phyloP scores from a whole-genome alignment of 2,329 filamentous ascomycete genomes.

The Thelonectria blattea region DNA sequence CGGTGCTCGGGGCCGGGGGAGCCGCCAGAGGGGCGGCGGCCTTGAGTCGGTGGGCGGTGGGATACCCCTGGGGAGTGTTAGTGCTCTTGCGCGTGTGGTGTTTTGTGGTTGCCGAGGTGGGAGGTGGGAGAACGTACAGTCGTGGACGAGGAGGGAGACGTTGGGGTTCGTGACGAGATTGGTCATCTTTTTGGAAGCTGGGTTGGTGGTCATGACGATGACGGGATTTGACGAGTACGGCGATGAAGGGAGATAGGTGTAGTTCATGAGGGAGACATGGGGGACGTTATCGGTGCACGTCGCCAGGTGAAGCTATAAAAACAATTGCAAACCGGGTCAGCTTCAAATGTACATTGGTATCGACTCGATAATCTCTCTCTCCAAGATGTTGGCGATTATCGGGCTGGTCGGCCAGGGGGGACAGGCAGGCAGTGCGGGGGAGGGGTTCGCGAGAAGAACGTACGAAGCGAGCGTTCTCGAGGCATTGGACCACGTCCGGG shows the following conservation, averaged over 20 bases:
- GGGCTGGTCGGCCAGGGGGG: slow-evolving; percentile 17
- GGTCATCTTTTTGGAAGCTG: slow-evolving; percentile 76
- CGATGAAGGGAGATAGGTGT: slow-evolving; percentile 89
- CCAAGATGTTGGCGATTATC: neutral
- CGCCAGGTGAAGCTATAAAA: slow-evolving; percentile 83
- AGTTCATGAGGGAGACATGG: slow-evolving; percentile 98
- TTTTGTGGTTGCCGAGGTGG: neutral
- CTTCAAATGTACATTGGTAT: neutral
- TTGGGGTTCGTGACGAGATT: slow-evolving; percentile 85
- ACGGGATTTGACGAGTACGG: slow-evolving; percentile 74
- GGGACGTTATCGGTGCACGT: slow-evolving; percentile 84
- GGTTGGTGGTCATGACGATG: slow-evolving; percentile 93
- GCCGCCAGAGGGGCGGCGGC: slow-evolving; percentile 62
- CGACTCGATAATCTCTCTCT: no score
- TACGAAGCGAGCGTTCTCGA: slow-evolving; percentile 95
- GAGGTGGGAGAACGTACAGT: slow-evolving; percentile 59
- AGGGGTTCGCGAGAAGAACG: slow-evolving; percentile 38
- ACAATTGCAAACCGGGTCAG: slow-evolving; percentile 14
- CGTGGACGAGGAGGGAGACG: slow-evolving; percentile 94
- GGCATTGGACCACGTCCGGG: slow-evolving; percentile 83
- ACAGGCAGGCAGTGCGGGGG: slow-evolving; percentile 22
- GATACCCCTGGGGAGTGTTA: slow-evolving; percentile 70
- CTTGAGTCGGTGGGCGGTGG: slow-evolving; percentile 81
- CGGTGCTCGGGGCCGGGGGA: slow-evolving; percentile 69
- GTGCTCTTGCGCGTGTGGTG: neutral